Evolutionary conservation across 164 flowering plant genomes (phyloP), one percentile per base, ranked within the genome.

Genomic region (Annona squamosa): DNA sequence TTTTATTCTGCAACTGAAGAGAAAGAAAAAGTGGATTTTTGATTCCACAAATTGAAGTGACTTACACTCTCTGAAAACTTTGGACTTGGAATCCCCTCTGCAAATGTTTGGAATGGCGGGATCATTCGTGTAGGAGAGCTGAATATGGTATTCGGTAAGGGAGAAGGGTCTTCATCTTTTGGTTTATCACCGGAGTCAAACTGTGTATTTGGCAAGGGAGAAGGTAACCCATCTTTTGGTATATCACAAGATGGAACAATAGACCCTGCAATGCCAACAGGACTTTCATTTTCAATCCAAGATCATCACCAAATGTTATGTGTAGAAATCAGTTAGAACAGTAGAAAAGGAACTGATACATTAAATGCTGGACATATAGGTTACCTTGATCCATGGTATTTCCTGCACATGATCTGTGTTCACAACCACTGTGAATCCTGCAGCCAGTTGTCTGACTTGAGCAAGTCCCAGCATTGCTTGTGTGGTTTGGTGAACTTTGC

Each of bases 21-120:
- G 45, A 5, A 26, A 57, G 44, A 59, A 65, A 47, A 41, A 4
- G 16, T 37, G 52, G 48, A 13, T 37, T 2, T 52, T 26, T 72
- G 43, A 66, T 42, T 66, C 18, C 42, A 43, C 5, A 66, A 12
- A 43, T 66, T 44, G 42, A 42, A 43, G n/a, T 57, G 44, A 67
- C 98, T 91, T 82, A 95, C 98, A 85, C 97, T 95, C 81, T 90
- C 97, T 68, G 98, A 93, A 77, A 95, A 93, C 76, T 84, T 78
- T 67, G 98, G 99, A 82, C 87, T 91, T 75, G 97, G 98, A 79
- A 95, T 89, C 59, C 87, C 91, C 64, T 90, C 91, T 76, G 92
- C 93, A 66, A 91, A 81, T 71, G 97, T 82, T 72, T 85, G 83
- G 85, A 95, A 93, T 52, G 59, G 59, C 13, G 59, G 59, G 59